phyloP scores from a whole-genome alignment of 2,329 filamentous ascomycete species.

The Colletotrichum ledebouriae region DNA sequence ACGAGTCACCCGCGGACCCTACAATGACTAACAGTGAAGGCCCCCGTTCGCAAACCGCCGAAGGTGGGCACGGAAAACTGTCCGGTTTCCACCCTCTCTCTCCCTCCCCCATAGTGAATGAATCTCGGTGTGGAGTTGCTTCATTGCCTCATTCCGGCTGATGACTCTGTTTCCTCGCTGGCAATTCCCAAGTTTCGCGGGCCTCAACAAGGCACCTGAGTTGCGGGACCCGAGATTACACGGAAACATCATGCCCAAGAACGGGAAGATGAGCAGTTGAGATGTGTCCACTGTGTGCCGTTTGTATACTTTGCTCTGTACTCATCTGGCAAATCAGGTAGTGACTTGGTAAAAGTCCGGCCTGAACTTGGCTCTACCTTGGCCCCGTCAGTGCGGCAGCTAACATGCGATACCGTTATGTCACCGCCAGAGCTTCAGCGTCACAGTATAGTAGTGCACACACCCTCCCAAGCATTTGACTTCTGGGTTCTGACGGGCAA shows the following conservation, averaged over 20 bases:
- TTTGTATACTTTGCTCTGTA: background rate
- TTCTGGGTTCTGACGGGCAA: too few species aligned
- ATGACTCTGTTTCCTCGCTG: conserved; percentile 19
- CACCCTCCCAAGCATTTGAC: conserved; percentile 4
- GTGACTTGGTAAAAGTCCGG: background rate
- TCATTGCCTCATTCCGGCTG: conserved; percentile 20
- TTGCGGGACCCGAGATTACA: conserved; percentile 19
- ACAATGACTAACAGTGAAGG: conserved; percentile 20
- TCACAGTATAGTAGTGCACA: conserved; percentile 14
- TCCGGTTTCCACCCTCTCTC: conserved; percentile 4
- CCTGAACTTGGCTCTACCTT: conserved; percentile 4
- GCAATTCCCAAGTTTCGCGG: conserved; percentile 22
- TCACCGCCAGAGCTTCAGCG: conserved; percentile 20
- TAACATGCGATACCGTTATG: conserved; percentile 19
- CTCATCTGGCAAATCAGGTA: background rate
- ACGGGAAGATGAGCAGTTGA: background rate
- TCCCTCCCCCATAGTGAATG: background rate
- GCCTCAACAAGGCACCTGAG: conserved; percentile 13
- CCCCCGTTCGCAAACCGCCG: background rate
- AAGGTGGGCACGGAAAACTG: conserved; percentile 16
- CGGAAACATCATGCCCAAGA: background rate
- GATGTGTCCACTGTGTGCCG: background rate
- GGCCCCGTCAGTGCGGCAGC: conserved; percentile 34
- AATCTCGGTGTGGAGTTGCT: conserved; percentile 12
- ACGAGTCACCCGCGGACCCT: conserved; percentile 16